Base-by-base conservation (phyloP, 2,329 filamentous ascomycete species). In the Cadophora luteo-olivacea region DNA sequence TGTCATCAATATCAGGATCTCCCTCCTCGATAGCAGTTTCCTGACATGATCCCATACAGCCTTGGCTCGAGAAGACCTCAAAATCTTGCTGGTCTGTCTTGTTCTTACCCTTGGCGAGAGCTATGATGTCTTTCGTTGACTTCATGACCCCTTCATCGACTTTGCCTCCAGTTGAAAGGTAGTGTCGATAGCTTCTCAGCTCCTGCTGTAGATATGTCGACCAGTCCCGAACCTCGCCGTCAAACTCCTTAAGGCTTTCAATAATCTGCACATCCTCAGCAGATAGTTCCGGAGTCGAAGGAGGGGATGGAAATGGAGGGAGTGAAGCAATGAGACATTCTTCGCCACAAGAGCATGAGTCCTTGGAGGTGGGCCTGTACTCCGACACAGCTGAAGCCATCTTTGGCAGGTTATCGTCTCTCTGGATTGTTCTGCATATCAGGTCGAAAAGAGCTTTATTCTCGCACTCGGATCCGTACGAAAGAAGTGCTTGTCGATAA, bases 191-290 rank as follows among this genome's bases (percentile, higher is more conserved):
- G 9, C 29, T 55, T 33, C 52, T 33, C 16, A 55, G 25, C 8
- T 55, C 52, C 19, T 55, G 52, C 29, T 55, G 52, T 5, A 55
- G 52, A n/a, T 55, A 55, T 55, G 52, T 33, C 4, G 52, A 55
- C 25, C 52, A 55, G 16, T 55, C 52, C 9, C 25, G 25, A n/a
- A 55, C 52, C 6, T 55, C 52, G 5, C 14, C 6, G 12, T 55
- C 52, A n/a, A 55, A 55, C 12, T 55, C 12, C 29, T 55, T 55
- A 25, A 55, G 52, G n/a, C 52, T 12, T 29, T 55, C 29, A 14
- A 55, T 55, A 8, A 33, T 33, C 9, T 33, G 12, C 16, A 33
- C 24, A 32, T 55, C 52, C 16, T 55, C 52, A n/a, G 33, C 19
- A 12, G 52, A 55, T 16, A 33, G 6, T 4, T 55, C 52, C 2